phyloP scores from a whole-genome alignment of 768 basidiomycete genomes.

The Hypsizygus marmoreus region DNA sequence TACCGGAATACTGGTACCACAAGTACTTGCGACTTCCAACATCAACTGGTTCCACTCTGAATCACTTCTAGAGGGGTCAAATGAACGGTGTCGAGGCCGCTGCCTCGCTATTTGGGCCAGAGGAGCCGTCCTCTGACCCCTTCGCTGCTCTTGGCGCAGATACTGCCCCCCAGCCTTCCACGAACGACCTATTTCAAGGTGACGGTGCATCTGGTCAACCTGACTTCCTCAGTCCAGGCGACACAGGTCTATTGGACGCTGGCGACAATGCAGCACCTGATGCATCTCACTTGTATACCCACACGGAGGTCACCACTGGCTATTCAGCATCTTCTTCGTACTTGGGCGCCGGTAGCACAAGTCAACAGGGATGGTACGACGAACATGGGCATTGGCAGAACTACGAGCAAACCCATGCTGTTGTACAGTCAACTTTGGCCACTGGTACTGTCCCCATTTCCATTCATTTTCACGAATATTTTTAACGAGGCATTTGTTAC shows the following conservation, averaged over 20 bases:
- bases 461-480: background rate
- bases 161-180: slow-evolving; percentile 22
- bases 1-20: slow-evolving; percentile 20
- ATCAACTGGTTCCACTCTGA: slow-evolving; percentile 5
- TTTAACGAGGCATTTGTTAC: background rate
- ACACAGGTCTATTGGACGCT: background rate
- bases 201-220: slow-evolving; percentile 11
- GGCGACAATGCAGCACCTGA: slow-evolving; percentile 9
- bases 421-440: slow-evolving; percentile 1
- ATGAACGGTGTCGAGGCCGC: slow-evolving; percentile 78
- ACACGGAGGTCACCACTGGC: slow-evolving; percentile 14
- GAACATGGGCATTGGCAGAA: slow-evolving; percentile 25
- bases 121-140: slow-evolving; percentile 61
- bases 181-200: slow-evolving; percentile 18
- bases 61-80: slow-evolving; percentile 8
- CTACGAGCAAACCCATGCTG: slow-evolving; percentile 22
- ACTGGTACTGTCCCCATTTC: slow-evolving; percentile 9
- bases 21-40: slow-evolving; percentile 4
- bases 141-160: slow-evolving; percentile 59
- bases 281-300: slow-evolving; percentile 21
- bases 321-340: slow-evolving; percentile 10
- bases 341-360: slow-evolving; percentile 7
- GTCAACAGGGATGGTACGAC: slow-evolving; percentile 32
- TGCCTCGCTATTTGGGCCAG: slow-evolving; percentile 76
- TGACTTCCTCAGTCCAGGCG: slow-evolving; percentile 10